Base-by-base conservation (phyloP, 179 eudicot genomes). In the Gypsophila paniculata region DNA sequence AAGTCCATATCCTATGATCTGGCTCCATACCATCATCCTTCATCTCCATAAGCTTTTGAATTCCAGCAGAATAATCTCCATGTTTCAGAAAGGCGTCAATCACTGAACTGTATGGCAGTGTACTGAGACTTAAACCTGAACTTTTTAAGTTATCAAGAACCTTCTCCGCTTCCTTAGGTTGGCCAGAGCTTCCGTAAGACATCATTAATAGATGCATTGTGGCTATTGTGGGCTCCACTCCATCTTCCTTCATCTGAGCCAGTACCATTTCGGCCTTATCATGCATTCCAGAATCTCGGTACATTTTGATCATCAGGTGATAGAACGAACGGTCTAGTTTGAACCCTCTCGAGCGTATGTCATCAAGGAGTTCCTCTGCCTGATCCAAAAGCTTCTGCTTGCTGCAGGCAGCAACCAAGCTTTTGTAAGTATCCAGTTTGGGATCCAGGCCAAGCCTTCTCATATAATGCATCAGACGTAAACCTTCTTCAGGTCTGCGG, bases 131-230 rank as follows among this genome's bases (percentile, higher is more conserved):
- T 71, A 77, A 71, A 74, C 88, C 92, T 4, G 81, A 81, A 69
- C 76, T 78, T 74, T 95, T 90, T 53, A 95, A 77, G 82, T 77
- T 88, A 72, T 88, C 82, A 66, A 95, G 93, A 77, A 95, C 89
- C 77, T 92, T 83, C 76, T 95, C 99, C 36, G 99, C 99, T 87
- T 92, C 97, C 69, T 52, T 61, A 17, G 97, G 97, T 69, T 88
- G 85, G 61, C 96, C 97, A 44, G 95, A 85, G 82, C 90, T 94
- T 72, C 99, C 92, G 80, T 86, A 92, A 34, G 97, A 90, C 76
- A 88, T 83, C 88, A 95, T 90, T 46, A 95, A 85, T 83, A 95
- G 74, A 86, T 95, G 99, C 96, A 92, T 92, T 64, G 99, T 90
- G 61, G 96, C 93, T 63, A 82, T 66, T 9, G 87, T 81, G 60